Percentiles rank a stretch among this genome's conserved stretches.
phyloP scores from a whole-genome alignment of 345 rosid species.

The Lumnitzera littorea region DNA sequence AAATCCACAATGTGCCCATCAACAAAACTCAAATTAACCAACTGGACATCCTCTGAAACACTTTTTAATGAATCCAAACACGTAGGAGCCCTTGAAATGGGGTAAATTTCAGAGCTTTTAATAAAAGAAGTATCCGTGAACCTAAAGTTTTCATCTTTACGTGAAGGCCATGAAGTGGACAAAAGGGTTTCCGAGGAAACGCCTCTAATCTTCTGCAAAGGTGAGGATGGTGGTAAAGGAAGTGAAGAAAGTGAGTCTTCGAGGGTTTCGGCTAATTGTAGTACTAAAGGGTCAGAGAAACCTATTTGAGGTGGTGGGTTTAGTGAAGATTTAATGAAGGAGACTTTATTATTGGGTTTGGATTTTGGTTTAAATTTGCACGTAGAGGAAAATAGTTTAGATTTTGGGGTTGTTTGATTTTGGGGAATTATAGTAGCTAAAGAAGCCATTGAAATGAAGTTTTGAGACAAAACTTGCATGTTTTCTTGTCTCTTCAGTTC shows the following conservation, averaged over 20 bases:
- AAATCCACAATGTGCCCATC: constrained; percentile 69
- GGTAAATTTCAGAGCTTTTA: constrained; percentile 50
- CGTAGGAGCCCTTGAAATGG: constrained; percentile 42
- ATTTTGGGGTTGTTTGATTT: constrained; percentile 8
- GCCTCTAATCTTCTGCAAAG: constrained; percentile 70
- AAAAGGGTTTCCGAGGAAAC: constrained; percentile 56
- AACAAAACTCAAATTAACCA: constrained; percentile 37
- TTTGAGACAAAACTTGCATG: no score
- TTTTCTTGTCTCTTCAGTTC: no score
- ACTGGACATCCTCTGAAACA: constrained; percentile 29
- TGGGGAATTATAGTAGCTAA: constrained; percentile 25
- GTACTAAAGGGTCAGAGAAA: constrained; percentile 85
- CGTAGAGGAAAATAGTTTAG: constrained; percentile 11
- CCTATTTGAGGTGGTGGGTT: constrained; percentile 32
- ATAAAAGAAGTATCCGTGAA: constrained; percentile 84
- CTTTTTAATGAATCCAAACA: constrained; percentile 14
- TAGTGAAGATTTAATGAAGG: constrained; percentile 21
- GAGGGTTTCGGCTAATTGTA: constrained; percentile 77
- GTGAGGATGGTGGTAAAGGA: constrained; percentile 22
- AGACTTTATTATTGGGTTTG: constrained; percentile 20
- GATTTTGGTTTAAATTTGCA: constrained; percentile 18
- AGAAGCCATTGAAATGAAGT: constrained; percentile 31
- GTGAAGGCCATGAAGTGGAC: constrained; percentile 82
- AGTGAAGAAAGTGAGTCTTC: constrained; percentile 64
- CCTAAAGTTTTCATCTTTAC: constrained; percentile 78